Evolutionary conservation across 192 early-diverging fungal genomes (phyloP), one percentile per base, ranked within the genome.

Genomic region (Gaertneriomyces semiglobifer): DNA sequence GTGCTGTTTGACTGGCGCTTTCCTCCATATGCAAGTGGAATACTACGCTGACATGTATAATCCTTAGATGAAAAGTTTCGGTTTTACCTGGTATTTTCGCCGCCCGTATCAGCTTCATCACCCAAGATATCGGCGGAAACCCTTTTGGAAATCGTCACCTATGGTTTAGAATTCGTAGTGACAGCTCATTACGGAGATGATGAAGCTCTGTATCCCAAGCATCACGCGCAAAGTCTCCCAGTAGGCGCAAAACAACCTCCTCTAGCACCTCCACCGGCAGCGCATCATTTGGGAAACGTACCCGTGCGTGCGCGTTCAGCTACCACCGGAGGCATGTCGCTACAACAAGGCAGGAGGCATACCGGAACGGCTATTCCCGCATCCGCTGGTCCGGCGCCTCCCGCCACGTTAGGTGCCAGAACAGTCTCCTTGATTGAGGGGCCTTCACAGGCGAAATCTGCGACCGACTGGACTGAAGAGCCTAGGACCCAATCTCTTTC

Each of bases 241-340:
- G 60, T 14, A 18, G 12, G 18, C 11, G 3, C 45, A 20, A 11
- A 43, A 18, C 16, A 43, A 47, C 6, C 48, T 14, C 16, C 60
- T 6, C 44, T 62, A 6, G 62, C 62, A 5, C 62, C 62, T n/a
- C 62, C 62, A 18, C 62, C 62, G 8, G 51, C 51, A 18, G 62
- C 62, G 33, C 62, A 63, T 52, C 62, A 63, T 52, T 52, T 52
- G 47, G 48, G 48, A 33, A 33, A 2, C 25, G 25, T 33, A 2
- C 25, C 25, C 25, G 25, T 33, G 25, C 25, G 25, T 33, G 25
- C 25, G 25, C 25, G 25, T 33, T 33, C 25, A 33, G 25, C 25
- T 33, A 33, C 25, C 25, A 33, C 25, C 25, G 25, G 25, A 33
- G 25, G 25, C 25, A 1, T 33, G 25, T 33, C 25, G 25, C 0